A percentile compares a stretch with the other conserved stretches of the same genome.
phyloP scores from a whole-genome alignment of 2,329 filamentous ascomycete species.

The Pseudogymnoascus sp. region DNA sequence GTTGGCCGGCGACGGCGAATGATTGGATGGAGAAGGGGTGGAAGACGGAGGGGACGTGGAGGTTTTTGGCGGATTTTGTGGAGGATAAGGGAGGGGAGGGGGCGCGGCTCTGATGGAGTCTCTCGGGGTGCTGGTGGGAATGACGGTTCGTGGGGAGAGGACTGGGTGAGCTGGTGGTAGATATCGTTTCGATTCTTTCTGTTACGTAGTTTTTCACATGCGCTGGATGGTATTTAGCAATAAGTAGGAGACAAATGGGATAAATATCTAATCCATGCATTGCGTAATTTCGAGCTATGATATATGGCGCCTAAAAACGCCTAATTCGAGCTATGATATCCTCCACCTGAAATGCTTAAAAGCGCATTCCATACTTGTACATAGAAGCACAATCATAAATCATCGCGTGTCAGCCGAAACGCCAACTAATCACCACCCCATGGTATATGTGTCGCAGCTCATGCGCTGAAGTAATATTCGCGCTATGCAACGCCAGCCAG shows the following conservation, averaged over 20 bases:
- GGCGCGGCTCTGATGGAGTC: neutral
- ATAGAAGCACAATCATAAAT: neutral
- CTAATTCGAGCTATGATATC: neutral
- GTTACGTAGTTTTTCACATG: neutral
- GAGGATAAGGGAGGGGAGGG: neutral
- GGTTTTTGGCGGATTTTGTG: constrained; percentile 38
- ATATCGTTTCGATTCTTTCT: neutral
- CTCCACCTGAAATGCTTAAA: neutral
- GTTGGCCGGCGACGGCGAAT: constrained; percentile 39
- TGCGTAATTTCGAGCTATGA: neutral
- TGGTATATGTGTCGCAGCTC: neutral
- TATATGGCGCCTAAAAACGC: neutral
- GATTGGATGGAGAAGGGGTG: constrained; percentile 36
- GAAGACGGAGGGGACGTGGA: constrained; percentile 35
- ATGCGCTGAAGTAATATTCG: neutral
- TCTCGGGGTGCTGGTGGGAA: neutral
- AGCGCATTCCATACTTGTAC: neutral
- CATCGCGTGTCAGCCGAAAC: neutral
- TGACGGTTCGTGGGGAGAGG: neutral
- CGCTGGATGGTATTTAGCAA: neutral
- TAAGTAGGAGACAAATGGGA: neutral
- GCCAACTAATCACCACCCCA: neutral
- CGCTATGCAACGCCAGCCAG: neutral
- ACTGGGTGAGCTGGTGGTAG: neutral
- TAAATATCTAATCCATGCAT: neutral